Evolutionary conservation across 163 green algal species (phyloP), one percentile per base, ranked within the genome.

Genomic region (Trebouxia gelatinosa): DNA sequence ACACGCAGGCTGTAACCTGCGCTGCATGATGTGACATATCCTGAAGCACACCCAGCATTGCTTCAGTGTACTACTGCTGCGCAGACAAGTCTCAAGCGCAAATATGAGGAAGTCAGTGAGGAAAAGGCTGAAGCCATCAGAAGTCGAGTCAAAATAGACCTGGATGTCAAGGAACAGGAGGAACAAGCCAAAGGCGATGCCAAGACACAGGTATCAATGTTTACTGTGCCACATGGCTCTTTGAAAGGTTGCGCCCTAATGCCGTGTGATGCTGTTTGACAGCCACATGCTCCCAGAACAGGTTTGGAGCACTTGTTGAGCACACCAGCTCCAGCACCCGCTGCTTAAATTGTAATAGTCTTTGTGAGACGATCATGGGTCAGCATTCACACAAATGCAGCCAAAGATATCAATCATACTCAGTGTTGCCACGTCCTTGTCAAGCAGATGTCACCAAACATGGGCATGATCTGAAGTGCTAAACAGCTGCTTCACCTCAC

Each of bases 151-250:
- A 75, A 82, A n/a, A 65, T 79, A 21, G 90, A 97, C 62, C 80
- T 93, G 38, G 91, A 97, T 64, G 83, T 96, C 26, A 79, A 80
- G 3, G 91, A 96, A 29, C 71, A 93, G 51, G 70, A 90, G 68
- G 83, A 89, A 31, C 80, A 54, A n/a, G 64, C 64, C 64, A 54
- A 72, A 11, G 21, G 23, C 50, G 64, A 72, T 54, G 64, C 64
- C 6, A 72, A 72, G 21, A 72, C 64, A 37, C 64, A 72, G 64
- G 64, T 17, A 54, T 34, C 9, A 13, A 13, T 13, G 11, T 54
- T 54, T 9, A 54, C 43, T 54, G 6, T 62, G 51, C 13, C 51
- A 62, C 21, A 13, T 23, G 13, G 43, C 11, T 54, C 43, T 23
- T 54, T 54, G 43, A 54, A 54, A 23, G 9, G 43, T 23, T 54